Evolutionary conservation across 2,329 filamentous ascomycete genomes (phyloP), one percentile per base, ranked within the genome.

Genomic region (Neonectria coccinea): DNA sequence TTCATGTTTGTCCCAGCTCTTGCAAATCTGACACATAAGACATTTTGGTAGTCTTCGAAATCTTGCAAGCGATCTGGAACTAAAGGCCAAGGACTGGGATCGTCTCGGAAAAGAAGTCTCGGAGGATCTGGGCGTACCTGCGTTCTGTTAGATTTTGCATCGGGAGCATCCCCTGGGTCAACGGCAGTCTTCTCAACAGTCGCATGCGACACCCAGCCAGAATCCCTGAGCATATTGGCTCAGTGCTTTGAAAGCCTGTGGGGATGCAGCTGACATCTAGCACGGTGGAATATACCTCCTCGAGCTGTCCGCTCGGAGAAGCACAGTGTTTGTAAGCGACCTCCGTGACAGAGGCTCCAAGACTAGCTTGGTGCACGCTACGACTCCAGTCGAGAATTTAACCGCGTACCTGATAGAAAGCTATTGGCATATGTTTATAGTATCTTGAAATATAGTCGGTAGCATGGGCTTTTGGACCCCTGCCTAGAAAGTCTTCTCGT

Each of bases 321-420:
- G 45, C 47, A 8, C 22, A 50, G 18, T 66, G 51, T 20, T 48
- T 50, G 33, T 66, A 66, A 5, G 36, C 18, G 22, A 64, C 41
- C 6, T 64, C 60, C 14, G 54, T 45, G 27, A 56, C 16, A 1
- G 60, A 66, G 2, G 60, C 64, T n/a, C 64, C 60, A 66, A 0
- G 64, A 66, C 64, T 60, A 66, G n/a, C 45, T 67, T 10, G 61
- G 64, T 2, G 64, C 64, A 25, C 47, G 56, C 61, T 42, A 67
- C 18, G 25, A 2, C 9, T 50, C 44, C 4, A 62, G 62, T 18
- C 12, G 39, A 27, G 14, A 5, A 18, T 6, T 44, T 6, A 3
- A 44, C 4, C 6, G 9, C 0, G 7, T 4, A 18, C 20, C 11
- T n/a, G n/a, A n/a, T n/a, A 9, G 55, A 59, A 11, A 67, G 59